These are phyloP conservation scores for Candida sonorensis DNA, from an alignment of 805 yeast genomes.

Conservation along the genomic window DNA sequence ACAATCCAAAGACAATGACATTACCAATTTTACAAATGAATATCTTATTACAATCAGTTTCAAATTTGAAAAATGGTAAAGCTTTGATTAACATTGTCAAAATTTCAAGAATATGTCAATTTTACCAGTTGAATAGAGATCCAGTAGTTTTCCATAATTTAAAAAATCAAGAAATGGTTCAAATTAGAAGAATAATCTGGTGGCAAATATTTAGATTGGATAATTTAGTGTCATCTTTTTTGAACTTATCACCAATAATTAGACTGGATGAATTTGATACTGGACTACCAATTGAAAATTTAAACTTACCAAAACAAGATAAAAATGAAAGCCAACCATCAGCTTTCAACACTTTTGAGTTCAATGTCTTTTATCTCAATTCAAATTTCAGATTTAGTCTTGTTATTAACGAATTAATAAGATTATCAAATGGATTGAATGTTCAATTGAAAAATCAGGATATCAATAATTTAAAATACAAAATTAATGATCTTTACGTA, in stretches of 20 bases:
- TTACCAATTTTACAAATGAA: constrained; percentile 17
- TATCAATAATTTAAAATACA: constrained; percentile 37
- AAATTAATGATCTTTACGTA: constrained; percentile 43
- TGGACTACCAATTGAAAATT: constrained; percentile 16
- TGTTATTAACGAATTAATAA: constrained; percentile 47
- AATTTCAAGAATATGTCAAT: constrained; percentile 20
- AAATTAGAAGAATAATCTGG: constrained; percentile 53
- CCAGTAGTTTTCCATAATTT: constrained; percentile 48
- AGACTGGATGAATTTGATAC: constrained; percentile 21
- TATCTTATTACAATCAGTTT: constrained; percentile 17
- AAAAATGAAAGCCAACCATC: too few relatives aligned
- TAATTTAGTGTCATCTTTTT: constrained; percentile 19
- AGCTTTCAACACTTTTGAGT: too few relatives aligned
- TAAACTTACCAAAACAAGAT: constrained; percentile 1
- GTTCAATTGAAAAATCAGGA: constrained; percentile 34
- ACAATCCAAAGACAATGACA: constrained; percentile 20
- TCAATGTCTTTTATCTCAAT: constrained; percentile 14
- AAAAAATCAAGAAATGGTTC: constrained; percentile 40
- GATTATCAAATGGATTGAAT: constrained; percentile 41
- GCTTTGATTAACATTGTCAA: constrained; percentile 18
- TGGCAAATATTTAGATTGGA: constrained; percentile 61
- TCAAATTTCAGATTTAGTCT: constrained; percentile 29
- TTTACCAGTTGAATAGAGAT: constrained; percentile 45
- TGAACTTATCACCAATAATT: constrained; percentile 18
- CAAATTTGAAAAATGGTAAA: constrained; percentile 19